Evolutionary conservation across 441 rosid species (phyloP), one percentile per base, ranked within the genome.

Genomic region (Metrosideros polymorpha): DNA sequence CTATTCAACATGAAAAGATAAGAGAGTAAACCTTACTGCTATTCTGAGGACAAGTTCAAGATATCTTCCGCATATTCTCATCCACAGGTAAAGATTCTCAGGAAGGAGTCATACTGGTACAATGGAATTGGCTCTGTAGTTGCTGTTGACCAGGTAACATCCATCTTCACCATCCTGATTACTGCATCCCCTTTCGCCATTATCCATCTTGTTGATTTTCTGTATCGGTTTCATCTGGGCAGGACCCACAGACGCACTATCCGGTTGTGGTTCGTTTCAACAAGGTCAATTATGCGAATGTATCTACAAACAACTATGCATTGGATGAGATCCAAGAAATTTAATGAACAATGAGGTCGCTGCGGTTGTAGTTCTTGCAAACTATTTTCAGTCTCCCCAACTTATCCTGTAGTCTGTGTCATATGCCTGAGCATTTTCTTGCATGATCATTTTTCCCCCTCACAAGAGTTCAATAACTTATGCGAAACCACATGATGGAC

Each of bases 281-380:
- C 87, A 97, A 97, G 90, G 98, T 97, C 76, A 95, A 97, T 85
- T 95, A 94, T 83, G 98, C 97, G 4, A 97, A 94, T 90, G 95
- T 97, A 89, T 97, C 98, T 7, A 97, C 98, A 83, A 97, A 97
- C 94, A 97, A 95, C 94, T 97, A 95, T 29, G 98, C 98, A 55
- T 90, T 97, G 96, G 98, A 95, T 85, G 99, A 95, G 92, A 92
- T 96, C 32, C 94, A 87, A 82, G 98, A 95, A 92, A 93, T 94
- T 53, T 90, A 93, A 92, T 92, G 91, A 94, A 83, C 52, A 25
- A 59, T 83, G 52, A 82, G 57, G 71, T 35, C 76, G 15, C 57
- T n/a, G 49, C 47, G 18, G 57, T 57, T 90, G 89, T 92, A 87
- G 61, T 87, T 92, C 87, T 90, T 85, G 77, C 77, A 32, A 19